Base-by-base conservation (phyloP, 306 rosid species). In the Corylus americana region DNA sequence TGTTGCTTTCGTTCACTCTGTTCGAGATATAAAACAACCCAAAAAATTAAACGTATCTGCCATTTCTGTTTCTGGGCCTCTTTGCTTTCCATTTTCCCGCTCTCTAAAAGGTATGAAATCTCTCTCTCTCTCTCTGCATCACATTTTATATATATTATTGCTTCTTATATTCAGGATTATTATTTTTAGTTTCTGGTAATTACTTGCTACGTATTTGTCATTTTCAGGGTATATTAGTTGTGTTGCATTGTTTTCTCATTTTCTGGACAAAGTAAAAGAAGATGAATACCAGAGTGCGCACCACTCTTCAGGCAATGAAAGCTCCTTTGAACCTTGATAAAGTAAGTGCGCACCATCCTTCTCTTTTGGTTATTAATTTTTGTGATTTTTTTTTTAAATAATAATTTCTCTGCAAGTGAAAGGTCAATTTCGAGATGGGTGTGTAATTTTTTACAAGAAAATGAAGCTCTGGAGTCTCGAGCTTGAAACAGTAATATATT, bases 1-100 rank as follows among this genome's bases (percentile, higher is more conserved):
- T 77, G 84, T 78, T 90, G 70, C 86, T 75, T 79, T 77, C 82
- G 79, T 81, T 88, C 93, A 83, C 94, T 76, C 88, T 87, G 85
- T 86, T 85, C 91, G 80, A 89, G 90, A 73, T 69, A 58, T 55
- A 49, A 55, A 82, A 58, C 75, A 78, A 83, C 58, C 62, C 61
- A 29, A 76, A 68, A 77, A 55, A 37, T 44, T 2, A 69, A 73
- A 49, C 74, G 66, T 79, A 82, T 57, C 86, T 70, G 77, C 49
- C 80, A 85, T 79, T 88, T 82, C 39, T 70, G 74, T 82, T 83
- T 71, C 67, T 64, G 83, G 74, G 80, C 71, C 75, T 76, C 61
- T 77, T 74, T 73, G 66, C 73, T 85, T 87, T 81, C 78, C 79
- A 86, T 77, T 88, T 94, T 94, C 92, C 97, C 97, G 97, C 98